A percentile compares a stretch with the other conserved stretches of the same genome.
phyloP scores from a whole-genome alignment of 192 early-diverging fungal genomes.

The Backusella liffmaniae region DNA sequence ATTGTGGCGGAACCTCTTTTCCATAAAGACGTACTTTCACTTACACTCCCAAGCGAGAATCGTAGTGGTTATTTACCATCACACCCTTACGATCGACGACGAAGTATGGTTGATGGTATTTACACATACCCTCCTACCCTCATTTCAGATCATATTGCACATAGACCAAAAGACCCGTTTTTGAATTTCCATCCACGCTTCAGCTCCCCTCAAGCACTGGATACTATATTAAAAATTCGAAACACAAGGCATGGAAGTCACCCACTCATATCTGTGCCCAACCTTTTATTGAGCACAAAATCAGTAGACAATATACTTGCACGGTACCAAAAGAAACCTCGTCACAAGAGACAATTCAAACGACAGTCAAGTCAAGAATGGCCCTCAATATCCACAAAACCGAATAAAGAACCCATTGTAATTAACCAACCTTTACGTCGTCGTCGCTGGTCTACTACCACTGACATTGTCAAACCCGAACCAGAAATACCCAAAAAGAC shows the following conservation, averaged over 20 bases:
- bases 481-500: constrained; percentile 15
- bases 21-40: not conserved
- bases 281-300: not conserved
- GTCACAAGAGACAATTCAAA: not conserved
- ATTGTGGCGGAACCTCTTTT: not conserved
- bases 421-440: constrained; percentile 1
- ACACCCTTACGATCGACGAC: constrained; percentile 16
- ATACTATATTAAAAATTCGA: constrained; percentile 1
- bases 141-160: not conserved
- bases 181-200: constrained; percentile 8
- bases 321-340: not conserved
- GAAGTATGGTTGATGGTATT: constrained; percentile 15
- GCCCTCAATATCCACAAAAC: not conserved
- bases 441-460: constrained; percentile 25
- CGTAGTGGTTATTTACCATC: not conserved
- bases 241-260: constrained; percentile 15
- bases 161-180: not conserved
- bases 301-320: not conserved
- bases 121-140: not conserved
- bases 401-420: not conserved
- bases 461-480: not conserved
- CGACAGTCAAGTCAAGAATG: not conserved
- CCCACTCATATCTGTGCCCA: constrained; percentile 4
- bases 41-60: constrained; percentile 3
- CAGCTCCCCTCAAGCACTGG: constrained; percentile 5